Base-by-base conservation (phyloP, 2,329 filamentous ascomycete species). In the Sphaerulina populicola region DNA sequence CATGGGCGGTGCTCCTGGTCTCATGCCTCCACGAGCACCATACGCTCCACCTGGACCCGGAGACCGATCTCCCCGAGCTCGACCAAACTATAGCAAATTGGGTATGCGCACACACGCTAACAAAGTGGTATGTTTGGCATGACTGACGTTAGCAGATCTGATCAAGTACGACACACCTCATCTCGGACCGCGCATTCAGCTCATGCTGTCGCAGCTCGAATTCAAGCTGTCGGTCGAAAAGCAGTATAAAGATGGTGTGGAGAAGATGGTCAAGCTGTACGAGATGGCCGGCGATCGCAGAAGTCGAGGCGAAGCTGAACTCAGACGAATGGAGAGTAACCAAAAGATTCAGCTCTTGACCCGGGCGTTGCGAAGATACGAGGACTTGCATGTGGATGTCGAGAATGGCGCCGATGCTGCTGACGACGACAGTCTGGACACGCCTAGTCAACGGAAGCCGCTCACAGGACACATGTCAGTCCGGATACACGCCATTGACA, bases 191-290 rank as follows among this genome's bases (percentile, higher is more conserved):
- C 89, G 94, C 61, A 98, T 98, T 65, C 93, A 98, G 74, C 86
- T 97, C 65, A 98, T 98, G 93, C 76, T 98, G 65, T 94, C 93
- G 43, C 93, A 98, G 70, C 84, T 98, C 57, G 89, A 97, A 71
- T 98, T 98, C 76, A 98, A 98, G 74, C 79, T 98, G 55, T 95
- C 93, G 60, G 93, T 98, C 27, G 93, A 98, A 69, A 94, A 96
- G 68, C 93, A 98, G 72, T 98, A 98, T 71, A 89, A 97, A 60
- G 94, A 94, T 66, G 93, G 93, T 56, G 93, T 98, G 62, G 93
- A 98, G 71, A 98, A 98, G 75, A 97, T 98, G 93, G 88, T 96
- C 42, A 88, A 93, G 68, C 77, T 98, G 33, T 98, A 98, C 67
- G 84, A 93, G 67, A 93, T 97, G 79, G 93, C 97, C 69, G 91